Evolutionary conservation across 2,329 filamentous ascomycete genomes (phyloP).

Genomic region (Aureobasidium vineae): DNA sequence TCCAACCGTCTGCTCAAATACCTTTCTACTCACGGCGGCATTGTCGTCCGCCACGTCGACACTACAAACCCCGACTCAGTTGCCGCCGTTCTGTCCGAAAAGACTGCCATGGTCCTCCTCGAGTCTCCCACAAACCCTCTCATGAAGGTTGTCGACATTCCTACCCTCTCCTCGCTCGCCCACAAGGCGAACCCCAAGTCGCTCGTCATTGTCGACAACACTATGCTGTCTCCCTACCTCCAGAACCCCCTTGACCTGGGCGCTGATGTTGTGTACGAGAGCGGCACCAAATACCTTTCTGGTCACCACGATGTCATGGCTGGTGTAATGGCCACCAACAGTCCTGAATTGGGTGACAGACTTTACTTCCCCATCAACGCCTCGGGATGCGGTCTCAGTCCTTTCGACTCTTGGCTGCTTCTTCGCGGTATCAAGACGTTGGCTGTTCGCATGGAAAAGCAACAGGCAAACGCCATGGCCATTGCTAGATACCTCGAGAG

Average conservation of each 20-base stretch:
- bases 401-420: constrained; percentile 93
- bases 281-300: constrained; percentile 95
- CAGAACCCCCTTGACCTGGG: constrained; percentile 92
- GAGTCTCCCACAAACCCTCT: constrained; percentile 97
- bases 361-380: constrained; percentile 98
- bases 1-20: constrained; percentile 93
- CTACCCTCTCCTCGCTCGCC: constrained; percentile 69
- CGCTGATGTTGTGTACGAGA: constrained; percentile 95
- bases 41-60: constrained; percentile 94
- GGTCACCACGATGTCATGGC: constrained; percentile 99
- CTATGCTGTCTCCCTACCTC: constrained; percentile 95
- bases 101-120: constrained; percentile 92
- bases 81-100: constrained; percentile 64
- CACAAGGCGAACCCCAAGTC: constrained; percentile 76
- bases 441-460: constrained; percentile 97
- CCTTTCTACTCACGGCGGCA: constrained; percentile 82
- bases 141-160: constrained; percentile 96
- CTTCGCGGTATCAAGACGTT: constrained; percentile 96
- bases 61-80: constrained; percentile 78
- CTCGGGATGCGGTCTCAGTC: constrained; percentile 88
- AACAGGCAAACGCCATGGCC: constrained; percentile 84
- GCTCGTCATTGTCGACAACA: constrained; percentile 93
- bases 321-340: constrained; percentile 90
- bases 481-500: constrained; percentile 91
- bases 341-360: constrained; percentile 75